Percentiles rank a stretch among this genome's conserved stretches.
Conservation (phyloP, 352 stramenopile species). For the Phytophthora macrochlamydospora region DNA sequence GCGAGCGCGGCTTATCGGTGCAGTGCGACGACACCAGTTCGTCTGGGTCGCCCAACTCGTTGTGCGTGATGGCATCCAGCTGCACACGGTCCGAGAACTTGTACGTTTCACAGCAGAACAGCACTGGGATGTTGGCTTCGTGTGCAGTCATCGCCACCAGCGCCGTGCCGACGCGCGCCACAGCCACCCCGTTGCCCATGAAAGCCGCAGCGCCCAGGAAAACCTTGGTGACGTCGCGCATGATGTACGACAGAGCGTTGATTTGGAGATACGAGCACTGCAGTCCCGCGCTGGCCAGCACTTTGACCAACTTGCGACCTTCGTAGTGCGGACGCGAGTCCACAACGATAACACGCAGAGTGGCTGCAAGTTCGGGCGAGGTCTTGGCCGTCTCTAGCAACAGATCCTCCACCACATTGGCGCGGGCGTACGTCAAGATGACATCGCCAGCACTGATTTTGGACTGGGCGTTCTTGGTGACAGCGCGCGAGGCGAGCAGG, state of each 20-base stretch:
- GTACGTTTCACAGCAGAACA: slow-evolving; percentile 99
- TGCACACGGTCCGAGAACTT: slow-evolving; percentile 97
- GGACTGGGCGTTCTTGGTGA: slow-evolving; percentile 84
- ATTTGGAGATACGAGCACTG: slow-evolving; percentile 94
- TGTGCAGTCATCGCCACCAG: slow-evolving; percentile 93
- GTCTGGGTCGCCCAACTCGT: slow-evolving; percentile 96
- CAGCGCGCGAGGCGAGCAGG: slow-evolving; percentile 89
- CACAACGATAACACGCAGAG: slow-evolving; percentile 94
- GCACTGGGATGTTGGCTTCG: slow-evolving; percentile 93
- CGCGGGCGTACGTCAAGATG: slow-evolving; percentile 94
- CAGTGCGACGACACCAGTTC: slow-evolving; percentile 75
- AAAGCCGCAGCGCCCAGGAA: slow-evolving; percentile 94
- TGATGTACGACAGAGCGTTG: slow-evolving; percentile 95
- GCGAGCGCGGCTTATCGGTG: slow-evolving; percentile 55
- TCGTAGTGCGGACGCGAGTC: slow-evolving; percentile 91
- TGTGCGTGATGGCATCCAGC: slow-evolving; percentile 97
- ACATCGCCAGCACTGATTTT: slow-evolving; percentile 94
- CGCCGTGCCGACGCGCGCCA: slow-evolving; percentile 92
- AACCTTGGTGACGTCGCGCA: slow-evolving; percentile 97
- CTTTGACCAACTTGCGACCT: slow-evolving; percentile 80
- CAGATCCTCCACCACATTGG: slow-evolving; percentile 91
- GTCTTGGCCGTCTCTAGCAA: slow-evolving; percentile 61
- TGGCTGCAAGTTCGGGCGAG: slow-evolving; percentile 30
- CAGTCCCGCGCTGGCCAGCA: slow-evolving; percentile 72
- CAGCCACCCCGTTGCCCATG: slow-evolving; percentile 95